Percentiles rank a stretch among this genome's conserved stretches.
phyloP scores from a whole-genome alignment of 2,329 filamentous ascomycete genomes.

The Penicillium paneum region DNA sequence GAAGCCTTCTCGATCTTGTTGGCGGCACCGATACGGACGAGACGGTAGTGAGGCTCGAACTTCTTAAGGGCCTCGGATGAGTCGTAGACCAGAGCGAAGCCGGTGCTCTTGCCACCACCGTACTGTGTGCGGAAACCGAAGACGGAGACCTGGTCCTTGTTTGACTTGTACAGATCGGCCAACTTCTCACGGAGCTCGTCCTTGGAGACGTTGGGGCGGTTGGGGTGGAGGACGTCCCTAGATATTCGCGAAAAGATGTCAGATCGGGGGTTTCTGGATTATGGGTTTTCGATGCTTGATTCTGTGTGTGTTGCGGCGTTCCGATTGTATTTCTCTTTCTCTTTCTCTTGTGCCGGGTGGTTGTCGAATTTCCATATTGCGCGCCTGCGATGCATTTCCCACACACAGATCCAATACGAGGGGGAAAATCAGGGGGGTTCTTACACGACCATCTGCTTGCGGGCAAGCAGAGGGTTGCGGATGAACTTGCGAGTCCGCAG shows the following conservation, averaged over 20 bases:
- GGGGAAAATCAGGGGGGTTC: constrained; percentile 41
- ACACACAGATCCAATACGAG: constrained; percentile 15
- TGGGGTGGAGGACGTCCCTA: constrained; percentile 99
- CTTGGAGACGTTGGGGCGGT: constrained; percentile 98
- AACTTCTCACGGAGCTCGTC: constrained; percentile 96
- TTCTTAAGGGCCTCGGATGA: constrained; percentile 98
- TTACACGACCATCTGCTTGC: constrained; percentile 99
- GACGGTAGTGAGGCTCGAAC: constrained; percentile 98
- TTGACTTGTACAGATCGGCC: constrained; percentile 93
- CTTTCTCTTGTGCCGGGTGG: not conserved
- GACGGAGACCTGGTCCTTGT: constrained; percentile 95
- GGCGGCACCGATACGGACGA: constrained; percentile 88
- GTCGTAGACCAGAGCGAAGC: constrained; percentile 98
- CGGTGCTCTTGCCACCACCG: constrained; percentile 99
- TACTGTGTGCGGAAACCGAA: constrained; percentile 98
- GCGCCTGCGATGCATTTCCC: constrained; percentile 11
- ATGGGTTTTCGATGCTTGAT: not conserved
- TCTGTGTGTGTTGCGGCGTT: constrained; percentile 10
- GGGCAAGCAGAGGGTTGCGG: constrained; percentile 96
- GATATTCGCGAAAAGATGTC: constrained; percentile 21
- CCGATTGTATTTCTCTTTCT: constrained; percentile 1
- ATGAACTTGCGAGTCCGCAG: constrained; percentile 99
- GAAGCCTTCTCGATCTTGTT: constrained; percentile 94
- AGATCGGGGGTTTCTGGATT: constrained; percentile 15
- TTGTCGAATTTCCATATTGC: constrained; percentile 10